Base-by-base conservation (phyloP, 108 stramenopile genomes). In the Nitzschia inconspicua region DNA sequence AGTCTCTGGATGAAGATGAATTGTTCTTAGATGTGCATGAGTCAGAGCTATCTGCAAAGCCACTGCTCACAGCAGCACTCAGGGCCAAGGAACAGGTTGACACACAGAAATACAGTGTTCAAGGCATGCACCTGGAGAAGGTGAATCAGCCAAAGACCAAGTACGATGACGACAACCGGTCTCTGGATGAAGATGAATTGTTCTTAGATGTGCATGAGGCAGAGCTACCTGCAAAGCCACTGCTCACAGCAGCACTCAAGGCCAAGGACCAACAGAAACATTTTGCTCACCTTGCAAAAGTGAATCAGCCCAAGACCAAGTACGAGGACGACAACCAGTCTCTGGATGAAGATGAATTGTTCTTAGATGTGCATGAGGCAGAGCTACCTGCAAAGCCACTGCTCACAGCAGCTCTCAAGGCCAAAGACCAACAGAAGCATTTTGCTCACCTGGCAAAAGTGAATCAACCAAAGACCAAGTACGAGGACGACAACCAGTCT, bases 181-280 rank as follows among this genome's bases (percentile, higher is more conserved):
- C 62, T 10, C 32, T 63, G 9, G 48, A 24, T 7, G 1, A 14
- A 28, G 24, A 3, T 28, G 39, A 39, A 8, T 9, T 63, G 3
- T 63, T 63, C n/a, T n/a, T n/a, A 35, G 62, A 63, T 63, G 27
- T 28, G 16, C 62, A 48, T n/a, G n/a, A n/a, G n/a, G 62, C 9
- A 9, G 39, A 37, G 14, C 44, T 50, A 3, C 39, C 48, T 6
- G 22, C 10, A 5, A 63, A 52, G 18, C 62, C 48, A 29, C 24
- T 63, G 24, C 16, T 63, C 5, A 50, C 48, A 24, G 62, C 62
- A 2, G 62, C 62, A 16, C 8, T 51, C 14, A 63, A 63, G 32
- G 62, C 62, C 1, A 47, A 47, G 26, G 62, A 26, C 29, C 25
- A 63, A 27, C 50, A 27, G 13, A 40, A 63, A n/a, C n/a, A n/a